Evolutionary conservation across 1,284 basidiomycete genomes (phyloP).

Genomic region (Irpex rosettiformis): DNA sequence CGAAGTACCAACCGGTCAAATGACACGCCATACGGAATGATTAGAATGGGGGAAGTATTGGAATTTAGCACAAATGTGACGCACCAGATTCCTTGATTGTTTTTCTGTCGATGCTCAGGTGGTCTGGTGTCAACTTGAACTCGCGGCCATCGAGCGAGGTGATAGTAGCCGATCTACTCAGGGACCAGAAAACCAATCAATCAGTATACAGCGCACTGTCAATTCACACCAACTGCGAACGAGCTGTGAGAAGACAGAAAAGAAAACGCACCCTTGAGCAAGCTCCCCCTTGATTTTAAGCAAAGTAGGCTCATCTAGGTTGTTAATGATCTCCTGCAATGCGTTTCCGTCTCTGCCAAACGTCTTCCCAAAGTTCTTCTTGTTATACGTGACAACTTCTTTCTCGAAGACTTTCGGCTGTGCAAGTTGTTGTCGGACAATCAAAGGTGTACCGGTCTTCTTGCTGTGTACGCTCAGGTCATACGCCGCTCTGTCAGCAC

Average conservation of each 20-base stretch:
- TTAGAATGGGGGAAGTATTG: background rate
- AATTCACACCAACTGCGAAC: background rate
- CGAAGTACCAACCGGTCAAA: constrained; percentile 22
- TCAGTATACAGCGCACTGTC: background rate
- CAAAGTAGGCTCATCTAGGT: constrained; percentile 69
- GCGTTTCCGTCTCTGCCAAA: constrained; percentile 83
- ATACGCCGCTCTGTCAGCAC: constrained; percentile 97
- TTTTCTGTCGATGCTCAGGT: constrained; percentile 80
- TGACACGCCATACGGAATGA: constrained; percentile 18
- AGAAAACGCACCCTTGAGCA: constrained; percentile 59
- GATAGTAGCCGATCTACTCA: constrained; percentile 44
- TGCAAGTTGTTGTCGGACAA: constrained; percentile 83
- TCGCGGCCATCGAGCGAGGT: constrained; percentile 59
- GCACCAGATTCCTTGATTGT: constrained; percentile 87
- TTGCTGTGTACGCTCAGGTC: constrained; percentile 63
- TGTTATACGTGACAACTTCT: constrained; percentile 78
- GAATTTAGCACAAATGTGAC: constrained; percentile 28
- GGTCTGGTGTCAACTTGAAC: constrained; percentile 72
- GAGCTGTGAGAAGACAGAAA: background rate
- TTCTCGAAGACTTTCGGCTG: constrained; percentile 76
- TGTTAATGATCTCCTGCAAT: constrained; percentile 70
- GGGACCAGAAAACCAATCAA: constrained; percentile 4
- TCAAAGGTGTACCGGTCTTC: constrained; percentile 69
- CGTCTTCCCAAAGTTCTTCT: constrained; percentile 87
- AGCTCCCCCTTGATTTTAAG: constrained; percentile 73